Conservation (phyloP, 1,139 yeast species). For the Sugiyamaella grinbergsii region DNA sequence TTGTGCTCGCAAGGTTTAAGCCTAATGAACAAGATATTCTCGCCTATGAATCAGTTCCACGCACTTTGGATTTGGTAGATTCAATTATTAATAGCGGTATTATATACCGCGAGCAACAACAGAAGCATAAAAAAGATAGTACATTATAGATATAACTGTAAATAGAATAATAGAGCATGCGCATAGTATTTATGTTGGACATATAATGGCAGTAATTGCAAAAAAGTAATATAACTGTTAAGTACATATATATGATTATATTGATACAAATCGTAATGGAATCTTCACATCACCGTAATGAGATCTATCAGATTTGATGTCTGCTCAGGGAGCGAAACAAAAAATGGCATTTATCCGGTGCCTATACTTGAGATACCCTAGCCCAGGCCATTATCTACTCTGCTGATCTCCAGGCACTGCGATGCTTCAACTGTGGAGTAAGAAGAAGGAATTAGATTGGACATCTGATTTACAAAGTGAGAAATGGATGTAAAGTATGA, state of each 20-base stretch:
- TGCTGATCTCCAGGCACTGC: not conserved
- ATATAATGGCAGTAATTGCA: no score
- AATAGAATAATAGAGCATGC: not conserved
- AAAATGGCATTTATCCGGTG: no score
- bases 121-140: no score
- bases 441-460: not conserved
- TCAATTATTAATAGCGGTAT: constrained; percentile 11
- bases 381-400: constrained; percentile 1
- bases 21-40: constrained; percentile 35
- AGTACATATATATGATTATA: no score
- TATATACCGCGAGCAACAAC: not conserved
- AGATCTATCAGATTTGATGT: no score
- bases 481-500: constrained; percentile 43
- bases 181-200: no score
- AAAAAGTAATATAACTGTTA: no score
- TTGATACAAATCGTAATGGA: no score
- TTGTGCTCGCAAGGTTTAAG: constrained; percentile 57
- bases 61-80: constrained; percentile 11
- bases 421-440: not conserved
- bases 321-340: no score
- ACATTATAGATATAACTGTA: not conserved
- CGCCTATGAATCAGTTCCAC: constrained; percentile 18
- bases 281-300: no score
- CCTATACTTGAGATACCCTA: not conserved
- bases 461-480: not conserved